Conservation (phyloP, 306 rosid genomes). For the Biancaea sappan region DNA sequence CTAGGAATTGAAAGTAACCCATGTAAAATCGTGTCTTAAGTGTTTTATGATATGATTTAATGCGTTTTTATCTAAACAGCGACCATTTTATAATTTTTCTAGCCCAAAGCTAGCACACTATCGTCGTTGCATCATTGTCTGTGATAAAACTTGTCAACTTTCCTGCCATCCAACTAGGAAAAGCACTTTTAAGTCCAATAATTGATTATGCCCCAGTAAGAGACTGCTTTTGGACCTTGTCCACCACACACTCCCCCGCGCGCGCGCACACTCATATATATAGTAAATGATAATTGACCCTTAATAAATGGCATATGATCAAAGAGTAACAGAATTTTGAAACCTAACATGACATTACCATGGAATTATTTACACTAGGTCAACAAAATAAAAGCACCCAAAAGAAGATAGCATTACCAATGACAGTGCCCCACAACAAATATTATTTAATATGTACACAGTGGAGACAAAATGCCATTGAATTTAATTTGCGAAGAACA, state of each 20-base stretch:
- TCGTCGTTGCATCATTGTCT: slow-evolving; percentile 23
- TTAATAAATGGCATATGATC: neutral
- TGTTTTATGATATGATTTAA: neutral
- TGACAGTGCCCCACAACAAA: slow-evolving; percentile 46
- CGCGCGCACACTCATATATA: too few relatives aligned
- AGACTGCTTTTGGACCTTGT: neutral
- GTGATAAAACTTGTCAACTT: slow-evolving; percentile 7
- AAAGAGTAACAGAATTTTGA: slow-evolving; percentile 4
- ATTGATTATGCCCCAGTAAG: slow-evolving; percentile 22
- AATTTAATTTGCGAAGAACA: slow-evolving; percentile 34
- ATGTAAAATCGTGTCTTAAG: neutral
- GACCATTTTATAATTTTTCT: neutral
- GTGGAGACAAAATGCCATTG: slow-evolving; percentile 44
- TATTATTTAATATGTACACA: slow-evolving; percentile 25
- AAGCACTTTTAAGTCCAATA: slow-evolving; percentile 34
- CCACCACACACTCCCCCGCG: too few relatives aligned
- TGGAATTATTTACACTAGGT: slow-evolving; percentile 28
- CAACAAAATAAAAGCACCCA: slow-evolving; percentile 38
- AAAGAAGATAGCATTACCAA: slow-evolving; percentile 39
- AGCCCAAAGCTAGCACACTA: neutral
- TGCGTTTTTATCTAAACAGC: neutral
- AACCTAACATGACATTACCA: slow-evolving; percentile 16
- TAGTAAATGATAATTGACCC: slow-evolving; percentile 25
- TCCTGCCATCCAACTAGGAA: slow-evolving; percentile 28
- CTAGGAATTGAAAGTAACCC: slow-evolving; percentile 7